Percentiles rank a stretch among this genome's conserved stretches.
phyloP scores from a whole-genome alignment of 1,284 basidiomycete genomes.

The Gomphus sp. region DNA sequence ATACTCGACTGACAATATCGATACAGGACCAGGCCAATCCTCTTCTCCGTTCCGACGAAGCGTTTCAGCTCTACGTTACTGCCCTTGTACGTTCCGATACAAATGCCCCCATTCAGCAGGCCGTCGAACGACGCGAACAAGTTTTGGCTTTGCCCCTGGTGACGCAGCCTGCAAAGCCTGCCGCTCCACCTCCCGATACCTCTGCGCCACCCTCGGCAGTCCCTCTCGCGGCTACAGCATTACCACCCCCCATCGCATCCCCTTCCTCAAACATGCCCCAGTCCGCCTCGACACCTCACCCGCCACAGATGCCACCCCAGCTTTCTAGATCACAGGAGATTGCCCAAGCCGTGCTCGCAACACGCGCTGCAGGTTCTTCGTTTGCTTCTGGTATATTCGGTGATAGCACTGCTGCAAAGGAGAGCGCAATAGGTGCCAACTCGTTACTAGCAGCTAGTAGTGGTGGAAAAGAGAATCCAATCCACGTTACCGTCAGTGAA shows the following conservation, averaged over 20 bases:
- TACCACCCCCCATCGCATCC: constrained; percentile 8
- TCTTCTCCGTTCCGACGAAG: constrained; percentile 53
- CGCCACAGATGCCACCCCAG: constrained; percentile 11
- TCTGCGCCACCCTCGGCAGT: constrained; percentile 41
- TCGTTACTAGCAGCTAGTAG: constrained; percentile 26
- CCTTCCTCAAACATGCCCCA: constrained; percentile 3
- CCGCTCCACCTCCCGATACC: constrained; percentile 17
- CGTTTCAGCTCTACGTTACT: constrained; percentile 63
- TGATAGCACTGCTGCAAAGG: constrained; percentile 23
- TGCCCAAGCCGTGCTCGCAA: constrained; percentile 45
- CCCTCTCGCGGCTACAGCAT: constrained; percentile 13
- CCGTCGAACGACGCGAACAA: constrained; percentile 54
- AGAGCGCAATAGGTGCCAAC: constrained; percentile 28
- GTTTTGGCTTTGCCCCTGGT: constrained; percentile 9
- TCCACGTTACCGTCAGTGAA: constrained; percentile 74
- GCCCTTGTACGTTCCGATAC: constrained; percentile 55
- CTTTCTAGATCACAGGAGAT: constrained; percentile 39
- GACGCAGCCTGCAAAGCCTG: background rate
- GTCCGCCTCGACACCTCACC: background rate
- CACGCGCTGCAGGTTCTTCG: constrained; percentile 15
- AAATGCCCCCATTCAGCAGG: constrained; percentile 47
- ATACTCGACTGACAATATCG: background rate
- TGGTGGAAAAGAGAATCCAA: constrained; percentile 45
- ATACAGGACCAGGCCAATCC: constrained; percentile 56
- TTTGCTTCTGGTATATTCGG: constrained; percentile 17